A percentile compares a stretch with the other conserved stretches of the same genome.
phyloP scores from a whole-genome alignment of 345 rosid genomes.

The Schrenkiella parvula region DNA sequence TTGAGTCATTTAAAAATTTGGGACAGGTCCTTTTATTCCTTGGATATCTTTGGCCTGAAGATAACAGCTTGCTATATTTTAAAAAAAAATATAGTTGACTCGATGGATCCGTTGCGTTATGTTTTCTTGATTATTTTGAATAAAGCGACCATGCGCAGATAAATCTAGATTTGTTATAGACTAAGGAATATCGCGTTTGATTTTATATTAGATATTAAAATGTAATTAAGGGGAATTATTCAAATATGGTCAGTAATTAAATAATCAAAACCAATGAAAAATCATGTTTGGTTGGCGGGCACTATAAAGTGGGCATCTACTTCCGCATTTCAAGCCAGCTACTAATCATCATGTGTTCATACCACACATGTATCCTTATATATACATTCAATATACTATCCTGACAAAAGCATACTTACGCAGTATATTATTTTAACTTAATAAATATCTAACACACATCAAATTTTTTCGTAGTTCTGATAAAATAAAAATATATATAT shows the following conservation, averaged over 20 bases:
- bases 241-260: slow-evolving; percentile 31
- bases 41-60: slow-evolving; percentile 32
- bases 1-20: background rate
- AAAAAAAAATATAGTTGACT: slow-evolving; percentile 30
- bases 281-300: slow-evolving; percentile 30
- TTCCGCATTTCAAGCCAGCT: slow-evolving; percentile 32
- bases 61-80: slow-evolving; percentile 17
- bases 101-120: slow-evolving; percentile 11
- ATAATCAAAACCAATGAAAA: slow-evolving; percentile 22
- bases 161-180: slow-evolving; percentile 30
- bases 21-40: slow-evolving; percentile 27
- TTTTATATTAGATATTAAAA: slow-evolving; percentile 7
- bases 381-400: background rate
- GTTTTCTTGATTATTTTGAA: slow-evolving; percentile 7
- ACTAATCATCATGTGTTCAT: slow-evolving; percentile 33
- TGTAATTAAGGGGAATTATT: background rate
- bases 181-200: slow-evolving; percentile 33
- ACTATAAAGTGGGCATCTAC: slow-evolving; percentile 34
- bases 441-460: background rate
- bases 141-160: slow-evolving; percentile 32
- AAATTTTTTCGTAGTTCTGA: background rate
- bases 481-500: too few species aligned
- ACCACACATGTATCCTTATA: background rate
- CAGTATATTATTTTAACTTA: background rate
- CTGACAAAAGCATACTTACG: background rate